phyloP scores from a whole-genome alignment of 1,284 basidiomycete species.

The Papiliotrema nemorosa region DNA sequence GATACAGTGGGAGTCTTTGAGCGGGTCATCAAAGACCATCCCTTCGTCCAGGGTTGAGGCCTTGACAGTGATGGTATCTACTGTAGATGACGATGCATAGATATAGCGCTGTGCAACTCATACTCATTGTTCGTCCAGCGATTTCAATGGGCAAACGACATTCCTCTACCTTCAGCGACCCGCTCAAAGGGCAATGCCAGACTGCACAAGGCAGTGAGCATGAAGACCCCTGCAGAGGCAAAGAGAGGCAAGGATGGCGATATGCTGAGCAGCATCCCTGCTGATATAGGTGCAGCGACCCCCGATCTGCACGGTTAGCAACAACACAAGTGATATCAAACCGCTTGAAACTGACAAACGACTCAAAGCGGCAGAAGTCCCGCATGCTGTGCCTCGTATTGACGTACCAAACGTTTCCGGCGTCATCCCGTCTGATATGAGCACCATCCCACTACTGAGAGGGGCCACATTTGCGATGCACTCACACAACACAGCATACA shows the following conservation, averaged over 20 bases:
- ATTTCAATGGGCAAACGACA: conserved; percentile 4
- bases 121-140: not conserved
- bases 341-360: conserved; percentile 62
- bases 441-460: conserved; percentile 1
- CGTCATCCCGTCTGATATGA: conserved; percentile 63
- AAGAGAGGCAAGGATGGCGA: conserved; percentile 74
- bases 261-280: conserved; percentile 72
- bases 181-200: conserved; percentile 56
- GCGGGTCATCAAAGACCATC: not conserved
- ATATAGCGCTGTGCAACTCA: not conserved
- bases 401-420: conserved; percentile 80
- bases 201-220: conserved; percentile 64
- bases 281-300: conserved; percentile 82
- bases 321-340: not conserved
- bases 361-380: conserved; percentile 83
- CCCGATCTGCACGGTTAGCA: conserved; percentile 62
- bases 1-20: conserved; percentile 5
- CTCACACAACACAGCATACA: conserved; percentile 88
- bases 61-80: not conserved
- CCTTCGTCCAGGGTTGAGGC: not conserved
- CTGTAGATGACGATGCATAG: not conserved
- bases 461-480: conserved; percentile 30
- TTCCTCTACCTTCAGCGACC: conserved; percentile 17
- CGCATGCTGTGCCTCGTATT: conserved; percentile 86
- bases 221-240: conserved; percentile 66